Evolutionary conservation across 2,329 filamentous ascomycete genomes (phyloP).

Genomic region (Colletotrichum sp.): DNA sequence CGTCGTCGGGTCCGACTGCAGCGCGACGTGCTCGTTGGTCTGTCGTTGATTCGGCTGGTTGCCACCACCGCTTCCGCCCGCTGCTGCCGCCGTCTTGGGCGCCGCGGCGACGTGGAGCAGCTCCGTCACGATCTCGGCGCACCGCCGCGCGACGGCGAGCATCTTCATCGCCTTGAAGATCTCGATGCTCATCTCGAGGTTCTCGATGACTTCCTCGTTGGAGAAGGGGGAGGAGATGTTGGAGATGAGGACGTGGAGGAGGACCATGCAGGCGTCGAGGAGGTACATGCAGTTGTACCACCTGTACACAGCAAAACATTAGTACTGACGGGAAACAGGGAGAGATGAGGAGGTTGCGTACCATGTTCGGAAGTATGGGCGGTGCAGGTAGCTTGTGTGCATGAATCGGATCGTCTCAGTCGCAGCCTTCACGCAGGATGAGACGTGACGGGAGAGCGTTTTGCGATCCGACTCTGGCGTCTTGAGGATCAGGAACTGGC

Average conservation of each 20-base stretch:
- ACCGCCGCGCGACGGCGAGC: conserved; percentile 13
- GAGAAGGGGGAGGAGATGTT: conserved; percentile 12
- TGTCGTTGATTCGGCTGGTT: neutral
- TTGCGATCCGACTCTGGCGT: neutral
- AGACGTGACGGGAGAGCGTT: neutral
- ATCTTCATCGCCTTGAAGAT: conserved; percentile 20
- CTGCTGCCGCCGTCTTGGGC: neutral
- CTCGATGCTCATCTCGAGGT: conserved; percentile 18
- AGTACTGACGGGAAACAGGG: neutral
- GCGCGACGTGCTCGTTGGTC: neutral
- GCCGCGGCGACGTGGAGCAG: conserved; percentile 3
- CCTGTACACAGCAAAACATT: neutral
- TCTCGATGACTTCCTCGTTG: conserved; percentile 6
- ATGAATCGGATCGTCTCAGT: conserved; percentile 14
- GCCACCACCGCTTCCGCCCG: neutral
- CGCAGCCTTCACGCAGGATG: neutral
- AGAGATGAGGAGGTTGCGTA: neutral
- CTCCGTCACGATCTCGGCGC: conserved; percentile 16
- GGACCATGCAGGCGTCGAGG: conserved; percentile 16
- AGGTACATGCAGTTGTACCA: conserved; percentile 22
- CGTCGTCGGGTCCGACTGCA: neutral
- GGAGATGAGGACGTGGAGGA: conserved; percentile 15
- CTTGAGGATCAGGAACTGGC: conserved; percentile 12
- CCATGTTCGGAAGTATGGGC: conserved; percentile 18
- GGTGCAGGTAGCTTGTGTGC: conserved; percentile 16